phyloP scores from a whole-genome alignment of 1,139 yeast species.

The Candida albicans region DNA sequence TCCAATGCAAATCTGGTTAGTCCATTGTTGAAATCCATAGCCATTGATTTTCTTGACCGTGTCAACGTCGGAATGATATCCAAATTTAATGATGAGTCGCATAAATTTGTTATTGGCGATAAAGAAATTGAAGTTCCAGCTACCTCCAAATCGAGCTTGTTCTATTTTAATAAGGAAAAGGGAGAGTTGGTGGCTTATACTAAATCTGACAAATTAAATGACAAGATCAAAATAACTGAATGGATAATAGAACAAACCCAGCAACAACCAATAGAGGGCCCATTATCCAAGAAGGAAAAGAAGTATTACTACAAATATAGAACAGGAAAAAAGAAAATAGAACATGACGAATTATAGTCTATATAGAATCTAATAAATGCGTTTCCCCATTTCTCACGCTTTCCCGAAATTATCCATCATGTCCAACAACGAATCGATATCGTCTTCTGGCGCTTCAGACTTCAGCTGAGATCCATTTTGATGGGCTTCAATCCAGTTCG shows the following conservation, averaged over 20 bases:
- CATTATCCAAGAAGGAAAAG: slow-evolving; percentile 36
- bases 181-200: slow-evolving; percentile 24
- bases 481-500: slow-evolving; percentile 48
- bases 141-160: slow-evolving; percentile 26
- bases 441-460: slow-evolving; percentile 21
- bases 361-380: slow-evolving; percentile 4
- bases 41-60: slow-evolving; percentile 62
- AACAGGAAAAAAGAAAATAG: slow-evolving; percentile 26
- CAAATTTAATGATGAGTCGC: slow-evolving; percentile 19
- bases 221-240: slow-evolving; percentile 32
- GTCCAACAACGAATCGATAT: slow-evolving; percentile 33
- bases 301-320: slow-evolving; percentile 33
- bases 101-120: slow-evolving; percentile 20
- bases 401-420: slow-evolving; percentile 40
- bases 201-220: slow-evolving; percentile 25
- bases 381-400: slow-evolving; percentile 13
- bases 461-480: slow-evolving; percentile 17
- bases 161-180: slow-evolving; percentile 26
- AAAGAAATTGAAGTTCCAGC: slow-evolving; percentile 23
- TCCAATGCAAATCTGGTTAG: slow-evolving; percentile 51
- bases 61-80: slow-evolving; percentile 33
- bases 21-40: slow-evolving; percentile 68
- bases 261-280: slow-evolving; percentile 38
- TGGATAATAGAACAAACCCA: slow-evolving; percentile 36
- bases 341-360: slow-evolving; percentile 35